Base-by-base conservation (phyloP, 2,329 filamentous ascomycete species). In the Ophiocordyceps australis region DNA sequence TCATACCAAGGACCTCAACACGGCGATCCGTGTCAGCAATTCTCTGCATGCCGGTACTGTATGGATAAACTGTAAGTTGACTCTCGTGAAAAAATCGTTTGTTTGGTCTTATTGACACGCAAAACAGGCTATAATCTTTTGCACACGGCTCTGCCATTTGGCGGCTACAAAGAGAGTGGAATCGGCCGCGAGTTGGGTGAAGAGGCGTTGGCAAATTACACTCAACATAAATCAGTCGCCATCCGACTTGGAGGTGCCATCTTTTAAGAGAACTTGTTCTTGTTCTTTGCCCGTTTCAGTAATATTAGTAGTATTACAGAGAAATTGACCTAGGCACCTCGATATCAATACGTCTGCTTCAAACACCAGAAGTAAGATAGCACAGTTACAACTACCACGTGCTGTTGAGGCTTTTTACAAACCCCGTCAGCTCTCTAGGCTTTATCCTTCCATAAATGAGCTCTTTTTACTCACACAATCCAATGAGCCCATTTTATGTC, bases 1-100 rank as follows among this genome's bases (percentile, higher is more conserved):
- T 23, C 80, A 89, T 66, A 91, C 81, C 41, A 73, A 54, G 39
- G 71, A 83, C 55, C 61, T 91, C 47, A 82, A 79, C 64, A 83
- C 76, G 1, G 79, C 80, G 40, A 66, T 89, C 47, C 70, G 78
- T 30, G 77, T 86, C 29, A 73, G 72, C 50, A 85, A 83, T 50
- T 59, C 56, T 9, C 57, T 91, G 42, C 66, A 65, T 47, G 81
- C 81, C 18, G 82, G 76, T 34, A 68, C 63, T 20, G 59, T 67
- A 33, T 69, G 65, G 63, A 59, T 66, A 32, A 62, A 58, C 43
- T 59, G 50, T 38, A 30, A 38, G 35, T 25, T 21, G 13, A 10
- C 17, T 9, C n/a, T 15, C 12, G 13, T 3, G 3, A 11, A 11
- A 5, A 18, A 13, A 9, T 15, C 24, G 9, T 7, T 10, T n/a